A percentile compares a stretch with the other conserved stretches of the same genome.
phyloP scores from a whole-genome alignment of 2,329 filamentous ascomycete genomes.

The Thielaviopsis ethacetica region DNA sequence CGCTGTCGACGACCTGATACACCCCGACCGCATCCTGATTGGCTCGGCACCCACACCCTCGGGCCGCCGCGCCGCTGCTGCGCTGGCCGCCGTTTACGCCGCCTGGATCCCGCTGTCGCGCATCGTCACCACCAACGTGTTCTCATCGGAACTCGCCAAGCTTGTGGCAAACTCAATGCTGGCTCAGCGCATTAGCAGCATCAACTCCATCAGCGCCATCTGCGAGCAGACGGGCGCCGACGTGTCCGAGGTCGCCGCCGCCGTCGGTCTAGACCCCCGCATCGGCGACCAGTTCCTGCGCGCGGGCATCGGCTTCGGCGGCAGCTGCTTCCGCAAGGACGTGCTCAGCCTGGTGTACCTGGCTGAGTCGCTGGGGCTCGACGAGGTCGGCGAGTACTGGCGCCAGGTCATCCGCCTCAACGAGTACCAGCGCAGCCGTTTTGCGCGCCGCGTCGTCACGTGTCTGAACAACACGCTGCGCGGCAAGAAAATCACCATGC shows the following conservation, averaged over 20 bases:
- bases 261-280: constrained; percentile 52
- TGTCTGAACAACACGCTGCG: constrained; percentile 52
- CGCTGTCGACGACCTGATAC: constrained; percentile 52
- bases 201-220: constrained; percentile 67
- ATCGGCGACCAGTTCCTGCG: constrained; percentile 61
- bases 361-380: constrained; percentile 50
- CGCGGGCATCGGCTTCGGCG: constrained; percentile 62
- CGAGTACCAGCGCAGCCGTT: constrained; percentile 55
- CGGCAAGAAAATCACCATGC: constrained; percentile 53
- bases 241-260: constrained; percentile 52
- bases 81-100: constrained; percentile 49
- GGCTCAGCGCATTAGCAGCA: constrained; percentile 64
- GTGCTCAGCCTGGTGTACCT: constrained; percentile 59
- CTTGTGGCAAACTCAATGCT: constrained; percentile 67
- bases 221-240: constrained; percentile 64
- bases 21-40: constrained; percentile 60
- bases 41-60: constrained; percentile 46
- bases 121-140: constrained; percentile 58
- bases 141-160: constrained; percentile 66
- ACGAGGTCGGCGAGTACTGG: constrained; percentile 64
- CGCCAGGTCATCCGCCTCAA: constrained; percentile 59
- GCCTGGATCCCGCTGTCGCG: constrained; percentile 51
- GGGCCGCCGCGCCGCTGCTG: constrained; percentile 45
- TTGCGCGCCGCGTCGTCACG: constrained; percentile 47
- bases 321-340: constrained; percentile 71